Base-by-base conservation (phyloP, 345 rosid species). In the Syzygium aqueum region DNA sequence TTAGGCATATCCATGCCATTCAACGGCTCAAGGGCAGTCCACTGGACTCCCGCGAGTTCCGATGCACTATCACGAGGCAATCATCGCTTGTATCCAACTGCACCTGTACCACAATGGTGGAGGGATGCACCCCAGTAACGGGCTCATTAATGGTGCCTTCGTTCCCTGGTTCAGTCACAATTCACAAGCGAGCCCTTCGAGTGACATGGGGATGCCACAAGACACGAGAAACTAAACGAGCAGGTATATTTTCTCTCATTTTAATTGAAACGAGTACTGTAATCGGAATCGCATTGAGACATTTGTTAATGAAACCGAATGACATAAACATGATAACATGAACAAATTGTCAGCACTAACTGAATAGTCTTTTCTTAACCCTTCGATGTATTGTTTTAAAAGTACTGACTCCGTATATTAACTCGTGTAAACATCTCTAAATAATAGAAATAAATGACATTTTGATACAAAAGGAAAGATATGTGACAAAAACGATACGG, bases 131-230 rank as follows among this genome's bases (percentile, higher is more conserved):
- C 99, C 96, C 63, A 88, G 94, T 86, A 98, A 93, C 51, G 93
- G 98, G 21, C 98, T 95, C n/a, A 94, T 92, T 51, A 95, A 96
- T 78, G 97, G 97, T 54, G 93, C 92, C 1, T 94, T 92, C 3
- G 93, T 97, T 77, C 98, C 98, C 53, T 94, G 98, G 99, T 98
- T 94, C 93, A 94, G 89, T 90, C 99, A 95, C 88, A 51, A 90
- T 14, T 93, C 40, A 65, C 40, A 30, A 16, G 78, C 82, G 13
- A 54, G 25, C 7, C 21, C 14, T 84, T 51, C 8, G 25, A 84
- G 46, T 7, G 43, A 28, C 2, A 3, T 33, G 1, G 23, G 78
- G 23, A 30, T 33, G 23, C 43, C 11, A 3, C 77, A 8, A 67
- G 78, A 30, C 43, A 4, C 3, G 43, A 30, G 40, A 65, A 65